Evolutionary conservation across 2,329 filamentous ascomycete species (phyloP), one percentile per base, ranked within the genome.

Genomic region (Paecilomyces dactylethromorphus): DNA sequence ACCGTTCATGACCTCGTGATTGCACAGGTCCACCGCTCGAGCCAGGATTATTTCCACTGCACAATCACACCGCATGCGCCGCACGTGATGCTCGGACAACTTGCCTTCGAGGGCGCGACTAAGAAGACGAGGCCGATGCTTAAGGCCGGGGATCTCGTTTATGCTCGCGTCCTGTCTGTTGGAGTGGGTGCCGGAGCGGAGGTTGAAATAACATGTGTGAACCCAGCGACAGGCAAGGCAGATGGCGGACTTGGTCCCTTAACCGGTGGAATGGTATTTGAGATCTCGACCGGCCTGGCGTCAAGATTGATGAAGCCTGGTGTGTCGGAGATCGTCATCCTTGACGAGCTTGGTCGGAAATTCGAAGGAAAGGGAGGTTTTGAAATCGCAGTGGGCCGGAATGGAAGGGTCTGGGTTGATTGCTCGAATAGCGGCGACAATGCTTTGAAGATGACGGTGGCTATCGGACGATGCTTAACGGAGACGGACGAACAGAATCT

Each of bases 331-430:
- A 74, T 96, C 7, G 83, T 86, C 3, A 82, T 97, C 26, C 75
- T 97, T 58, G 90, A 96, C 63, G 89, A 91, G 69, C 77, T 97
- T 13, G 92, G 88, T 2, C 87, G 87, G 59, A 93, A 91, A 57
- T 76, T 96, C 13, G 75, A 77, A 60, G 69, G 69, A 50, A 65
- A 71, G 1, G 78, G 77, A 21, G 87, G 89, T 21, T 99, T 97
- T 72, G 94, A 99, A 79, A 90, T 95, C 60, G 93, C 93, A 0
- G 90, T 96, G 8, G 94, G 94, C 18, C 85, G 91, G 69, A 99
- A 99, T 74, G 94, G 94, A 49, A 88, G 86, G 72, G 84, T 97
- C 22, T 97, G 94, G 92, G 89, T 97, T 13, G 87, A 93, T 69
- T 92, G 89, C 64, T 74, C 76, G 4, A 74, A 75, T 59, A 89